Base-by-base conservation (phyloP, 1,139 yeast species). In the Zygosaccharomyces pseudobailii region DNA sequence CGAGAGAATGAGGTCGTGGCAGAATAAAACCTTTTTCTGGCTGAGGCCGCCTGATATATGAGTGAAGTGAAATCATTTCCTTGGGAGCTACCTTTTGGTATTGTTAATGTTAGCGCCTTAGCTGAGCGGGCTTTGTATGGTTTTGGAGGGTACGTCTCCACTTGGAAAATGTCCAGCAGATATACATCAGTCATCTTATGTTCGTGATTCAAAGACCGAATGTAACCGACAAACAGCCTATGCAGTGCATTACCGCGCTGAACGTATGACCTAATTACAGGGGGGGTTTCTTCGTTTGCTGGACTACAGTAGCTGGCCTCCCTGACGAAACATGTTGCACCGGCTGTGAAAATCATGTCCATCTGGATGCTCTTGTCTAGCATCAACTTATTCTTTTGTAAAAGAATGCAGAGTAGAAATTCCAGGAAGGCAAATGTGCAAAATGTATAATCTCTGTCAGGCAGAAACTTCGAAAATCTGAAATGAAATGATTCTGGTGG, bases 311-410 rank as follows among this genome's bases (percentile, higher is more conserved):
- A 36, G 30, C n/a, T 32, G 5, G 25, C 36, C 30, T 48, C 51
- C 7, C 50, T 50, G 13, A 42, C 43, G 42, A 55, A 55, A 31
- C 57, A 53, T 13, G 55, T 64, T 48, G 65, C 68, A 23, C 69
- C 70, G 24, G 69, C 69, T 33, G 69, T 65, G 44, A 63, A 66
- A 3, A 66, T 56, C 43, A 66, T 45, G 38, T 66, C 69, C 48
- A 59, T 43, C 10, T 66, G 65, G 24, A 53, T 50, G 22, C 57
- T 61, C 40, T 58, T 41, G 41, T 66, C 67, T n/a, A 66, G 53
- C 19, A 55, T 51, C 37, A 64, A 54, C 43, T 60, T 63, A 13
- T 64, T 63, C 36, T 62, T 60, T n/a, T 58, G 56, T 40, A 65
- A 58, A 20, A 66, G 56, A 5, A 62, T 51, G 25, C 65, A 56